Base-by-base conservation (phyloP, 2,329 filamentous ascomycete genomes). In the Colletotrichum tanaceti region DNA sequence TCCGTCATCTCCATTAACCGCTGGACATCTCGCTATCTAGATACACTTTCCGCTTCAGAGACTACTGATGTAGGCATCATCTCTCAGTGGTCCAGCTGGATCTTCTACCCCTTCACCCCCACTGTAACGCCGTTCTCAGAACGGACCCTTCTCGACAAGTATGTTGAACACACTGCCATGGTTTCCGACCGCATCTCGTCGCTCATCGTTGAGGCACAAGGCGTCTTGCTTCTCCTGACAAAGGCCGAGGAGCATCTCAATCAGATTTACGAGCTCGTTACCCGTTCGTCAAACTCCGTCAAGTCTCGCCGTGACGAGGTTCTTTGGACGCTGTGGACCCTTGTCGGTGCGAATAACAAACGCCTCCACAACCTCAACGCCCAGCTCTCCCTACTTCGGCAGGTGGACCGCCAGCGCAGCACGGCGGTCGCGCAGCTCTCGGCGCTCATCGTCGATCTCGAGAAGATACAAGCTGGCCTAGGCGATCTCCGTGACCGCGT, bases 1-100 rank as follows among this genome's bases (percentile, higher is more conserved):
- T 87, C 87, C 43, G 89, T 94, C 58, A 89, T 94, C 68, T 87
- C 85, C 70, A 93, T 91, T 64, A 94, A 93, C 74, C 87, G 87
- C 63, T 94, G 90, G 90, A 94, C 92, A 0, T 85, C 90, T 55
- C 85, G 89, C 18, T 89, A 90, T 53, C 86, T 94, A 54, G 86
- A 91, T 72, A 87, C 86, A 9, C 82, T 93, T n/a, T 82, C 75
- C 28, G 76, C 78, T 4, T 72, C 74, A 4, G 70, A 73, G 14
- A 71, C 76, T 10, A 74, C 75, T 55, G 58, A 74, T 63, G 18
- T 79, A 63, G 84, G 61, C 72, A 78, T 57, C 74, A 54, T 85
- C 24, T 84, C 73, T 58, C 79, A 73, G 72, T 80, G 81, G 76
- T 73, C 79, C 0, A 73, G 76, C 28, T 86, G 83, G 80, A 70